Evolutionary conservation across 441 rosid species (phyloP).

Genomic region (Populus hybrid): DNA sequence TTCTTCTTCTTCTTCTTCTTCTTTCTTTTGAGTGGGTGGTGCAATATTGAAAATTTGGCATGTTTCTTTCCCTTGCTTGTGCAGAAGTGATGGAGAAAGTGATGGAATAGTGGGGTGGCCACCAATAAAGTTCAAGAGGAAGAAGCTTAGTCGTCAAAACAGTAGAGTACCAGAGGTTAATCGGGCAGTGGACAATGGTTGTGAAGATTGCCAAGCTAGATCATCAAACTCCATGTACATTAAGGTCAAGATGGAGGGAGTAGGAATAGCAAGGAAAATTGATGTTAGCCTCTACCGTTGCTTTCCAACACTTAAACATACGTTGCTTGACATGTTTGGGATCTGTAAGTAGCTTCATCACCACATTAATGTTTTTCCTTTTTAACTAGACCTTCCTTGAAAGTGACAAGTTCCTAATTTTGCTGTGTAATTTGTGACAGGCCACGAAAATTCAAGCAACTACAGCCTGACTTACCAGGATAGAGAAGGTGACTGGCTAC

Average conservation of each 20-base stretch:
- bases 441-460: conserved; percentile 27
- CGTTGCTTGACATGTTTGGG: conserved; percentile 55
- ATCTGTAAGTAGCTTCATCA: conserved; percentile 18
- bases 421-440: conserved; percentile 21
- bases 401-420: background rate
- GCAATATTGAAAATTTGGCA: background rate
- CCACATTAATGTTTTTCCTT: background rate
- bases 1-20: background rate
- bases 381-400: background rate
- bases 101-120: conserved; percentile 55
- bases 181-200: conserved; percentile 21
- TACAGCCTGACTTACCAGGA: conserved; percentile 46
- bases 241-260: conserved; percentile 77
- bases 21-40: background rate
- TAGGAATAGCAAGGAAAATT: conserved; percentile 63
- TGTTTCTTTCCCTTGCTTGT: background rate
- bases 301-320: conserved; percentile 38
- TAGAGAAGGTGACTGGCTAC: conserved; percentile 51
- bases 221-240: conserved; percentile 45
- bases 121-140: conserved; percentile 38
- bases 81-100: conserved; percentile 27
- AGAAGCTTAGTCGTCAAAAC: conserved; percentile 21
- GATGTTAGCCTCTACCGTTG: conserved; percentile 43
- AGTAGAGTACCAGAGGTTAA: conserved; percentile 3
- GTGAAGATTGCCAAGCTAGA: conserved; percentile 12